A percentile compares a stretch with the other conserved stretches of the same genome.
Evolutionary conservation across 169 alveolate genomes (phyloP).

Genomic region (Plasmodium reichenowi): DNA sequence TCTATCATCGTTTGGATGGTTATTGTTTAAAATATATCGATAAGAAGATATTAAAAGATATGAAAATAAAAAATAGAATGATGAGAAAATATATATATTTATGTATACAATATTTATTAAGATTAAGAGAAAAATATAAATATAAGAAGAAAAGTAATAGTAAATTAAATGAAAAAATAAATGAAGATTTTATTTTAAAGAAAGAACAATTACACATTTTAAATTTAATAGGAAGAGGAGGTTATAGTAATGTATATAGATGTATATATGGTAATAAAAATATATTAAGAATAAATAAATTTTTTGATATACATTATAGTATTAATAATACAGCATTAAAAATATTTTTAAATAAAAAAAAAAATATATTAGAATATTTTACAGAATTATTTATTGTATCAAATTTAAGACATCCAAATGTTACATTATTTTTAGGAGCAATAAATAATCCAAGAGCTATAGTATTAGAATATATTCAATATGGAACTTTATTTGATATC

Average conservation of each 20-base stretch:
- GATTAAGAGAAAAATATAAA: constrained; percentile 79
- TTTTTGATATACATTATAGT: constrained; percentile 11
- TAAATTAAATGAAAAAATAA: constrained; percentile 9
- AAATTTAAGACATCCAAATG: constrained; percentile 88
- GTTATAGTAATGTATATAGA: constrained; percentile 88
- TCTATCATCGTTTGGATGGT: constrained; percentile 79
- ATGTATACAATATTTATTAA: constrained; percentile 68
- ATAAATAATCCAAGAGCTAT: constrained; percentile 78
- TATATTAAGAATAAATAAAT: constrained; percentile 7
- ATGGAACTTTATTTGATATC: constrained; percentile 83
- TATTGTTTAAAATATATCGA: constrained; percentile 79
- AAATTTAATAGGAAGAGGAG: constrained; percentile 87
- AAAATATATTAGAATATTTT: constrained; percentile 79
- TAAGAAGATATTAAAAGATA: constrained; percentile 67
- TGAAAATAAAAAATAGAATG: constrained; percentile 73
- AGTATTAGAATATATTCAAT: constrained; percentile 86
- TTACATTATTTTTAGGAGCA: constrained; percentile 87
- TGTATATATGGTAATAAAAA: constrained; percentile 69
- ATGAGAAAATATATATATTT: constrained; percentile 69
- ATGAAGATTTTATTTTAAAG: constrained; percentile 10
- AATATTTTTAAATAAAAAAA: constrained; percentile 45
- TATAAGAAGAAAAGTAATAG: constrained; percentile 52
- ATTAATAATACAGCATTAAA: constrained; percentile 64
- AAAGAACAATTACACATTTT: constrained; percentile 24
- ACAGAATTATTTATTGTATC: constrained; percentile 86